Evolutionary conservation across 306 rosid genomes (phyloP).

Genomic region (Cucurbita pepo): DNA sequence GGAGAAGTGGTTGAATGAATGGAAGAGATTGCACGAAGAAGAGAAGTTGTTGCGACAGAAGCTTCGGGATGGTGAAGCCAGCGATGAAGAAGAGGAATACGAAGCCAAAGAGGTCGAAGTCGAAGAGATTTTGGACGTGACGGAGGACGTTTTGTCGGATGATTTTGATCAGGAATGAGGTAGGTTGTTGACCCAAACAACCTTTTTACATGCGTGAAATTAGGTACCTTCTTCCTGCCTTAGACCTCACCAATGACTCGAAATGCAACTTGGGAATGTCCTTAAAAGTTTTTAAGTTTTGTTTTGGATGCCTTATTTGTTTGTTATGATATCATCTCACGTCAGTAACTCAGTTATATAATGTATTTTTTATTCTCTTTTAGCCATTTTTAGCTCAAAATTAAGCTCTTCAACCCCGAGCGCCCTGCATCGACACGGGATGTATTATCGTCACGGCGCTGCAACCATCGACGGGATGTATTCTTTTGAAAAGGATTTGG

Average conservation of each 20-base stretch:
- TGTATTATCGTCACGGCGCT: background rate
- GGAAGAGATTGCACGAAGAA: constrained; percentile 61
- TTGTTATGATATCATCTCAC: background rate
- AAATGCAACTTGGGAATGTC: background rate
- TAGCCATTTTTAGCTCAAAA: background rate
- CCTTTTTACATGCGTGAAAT: background rate
- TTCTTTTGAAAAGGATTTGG: background rate
- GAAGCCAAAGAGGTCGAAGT: constrained; percentile 85
- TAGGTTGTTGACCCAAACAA: background rate
- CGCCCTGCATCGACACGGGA: background rate
- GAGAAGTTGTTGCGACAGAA: constrained; percentile 22
- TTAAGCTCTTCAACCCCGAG: background rate
- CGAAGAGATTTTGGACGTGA: constrained; percentile 42
- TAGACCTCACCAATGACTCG: background rate
- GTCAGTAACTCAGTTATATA: background rate
- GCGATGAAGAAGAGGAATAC: constrained; percentile 85
- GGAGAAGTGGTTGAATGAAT: constrained; percentile 63
- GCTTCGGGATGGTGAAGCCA: constrained; percentile 77
- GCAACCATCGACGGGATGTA: background rate
- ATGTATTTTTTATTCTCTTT: background rate
- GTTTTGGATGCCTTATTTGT: background rate
- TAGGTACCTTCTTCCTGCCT: background rate
- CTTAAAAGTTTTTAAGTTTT: background rate
- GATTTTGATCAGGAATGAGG: constrained; percentile 15
- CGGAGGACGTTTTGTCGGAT: constrained; percentile 44